These are phyloP conservation scores for Plenodomus tracheiphilus DNA, from an alignment of 2,329 filamentous ascomycete genomes.

Conservation along the genomic window DNA sequence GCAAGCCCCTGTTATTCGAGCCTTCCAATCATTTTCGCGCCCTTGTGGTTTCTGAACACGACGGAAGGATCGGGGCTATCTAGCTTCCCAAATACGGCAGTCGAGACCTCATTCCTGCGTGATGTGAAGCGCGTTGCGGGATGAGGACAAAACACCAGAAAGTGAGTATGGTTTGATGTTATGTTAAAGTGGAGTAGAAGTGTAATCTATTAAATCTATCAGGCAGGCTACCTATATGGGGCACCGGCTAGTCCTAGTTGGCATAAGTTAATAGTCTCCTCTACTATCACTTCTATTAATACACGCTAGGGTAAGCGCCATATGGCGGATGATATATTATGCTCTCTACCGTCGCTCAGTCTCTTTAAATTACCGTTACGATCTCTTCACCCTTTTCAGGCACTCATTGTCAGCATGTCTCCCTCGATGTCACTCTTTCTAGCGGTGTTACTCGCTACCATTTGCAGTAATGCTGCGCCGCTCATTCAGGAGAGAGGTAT, in stretches of 20 bases:
- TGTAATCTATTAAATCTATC: too few species aligned
- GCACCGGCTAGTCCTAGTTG: too few species aligned
- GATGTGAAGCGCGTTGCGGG: neutral
- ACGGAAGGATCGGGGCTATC: slow-evolving; percentile 6
- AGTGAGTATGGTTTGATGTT: too few species aligned
- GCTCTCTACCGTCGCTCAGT: neutral
- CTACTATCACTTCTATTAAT: too few species aligned
- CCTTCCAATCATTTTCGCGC: slow-evolving; percentile 12
- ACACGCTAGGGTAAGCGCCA: too few species aligned
- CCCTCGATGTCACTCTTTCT: slow-evolving; percentile 16
- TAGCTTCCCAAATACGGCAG: slow-evolving; percentile 6
- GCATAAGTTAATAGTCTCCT: too few species aligned
- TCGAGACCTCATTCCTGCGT: slow-evolving; percentile 4
- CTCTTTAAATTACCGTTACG: neutral
- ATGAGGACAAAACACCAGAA: neutral
- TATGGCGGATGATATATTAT: too few species aligned
- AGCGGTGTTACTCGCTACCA: slow-evolving; percentile 9
- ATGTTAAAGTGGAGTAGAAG: too few species aligned
- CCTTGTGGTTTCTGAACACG: neutral
- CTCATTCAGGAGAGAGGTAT: slow-evolving; percentile 21
- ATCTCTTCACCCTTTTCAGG: slow-evolving; percentile 3
- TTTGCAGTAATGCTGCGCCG: slow-evolving; percentile 22
- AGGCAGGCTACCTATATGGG: too few species aligned
- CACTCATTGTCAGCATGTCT: slow-evolving; percentile 15
- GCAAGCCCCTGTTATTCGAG: slow-evolving; percentile 11